A percentile compares a stretch with the other conserved stretches of the same genome.
phyloP scores from a whole-genome alignment of 495 filamentous ascomycete species.

The Oleoguttula mirabilis region DNA sequence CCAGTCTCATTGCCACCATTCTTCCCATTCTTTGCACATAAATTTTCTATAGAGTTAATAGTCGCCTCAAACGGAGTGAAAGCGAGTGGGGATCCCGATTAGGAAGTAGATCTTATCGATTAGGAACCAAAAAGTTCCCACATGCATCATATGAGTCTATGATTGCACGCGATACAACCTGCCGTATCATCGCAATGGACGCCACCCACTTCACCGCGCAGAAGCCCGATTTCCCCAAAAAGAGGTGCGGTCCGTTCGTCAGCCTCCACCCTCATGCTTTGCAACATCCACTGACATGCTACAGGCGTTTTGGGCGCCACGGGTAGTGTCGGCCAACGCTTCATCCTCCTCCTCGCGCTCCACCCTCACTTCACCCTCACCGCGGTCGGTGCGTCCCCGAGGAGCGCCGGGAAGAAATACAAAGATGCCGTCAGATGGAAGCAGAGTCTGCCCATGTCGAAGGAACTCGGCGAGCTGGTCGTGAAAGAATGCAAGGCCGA shows the following conservation, averaged over 20 bases:
- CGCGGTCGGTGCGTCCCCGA: slow-evolving; percentile 31
- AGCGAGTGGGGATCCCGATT: no score
- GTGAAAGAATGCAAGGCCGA: slow-evolving; percentile 31
- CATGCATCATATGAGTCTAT: no score
- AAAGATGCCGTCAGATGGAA: slow-evolving; percentile 36
- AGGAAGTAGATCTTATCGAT: no score
- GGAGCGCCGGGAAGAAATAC: slow-evolving; percentile 35
- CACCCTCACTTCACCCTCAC: slow-evolving; percentile 33
- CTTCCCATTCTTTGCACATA: no score
- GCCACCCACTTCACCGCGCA: slow-evolving; percentile 27
- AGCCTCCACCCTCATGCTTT: background rate
- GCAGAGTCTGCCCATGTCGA: slow-evolving; percentile 32
- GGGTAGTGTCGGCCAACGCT: slow-evolving; percentile 35
- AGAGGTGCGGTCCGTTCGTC: slow-evolving; percentile 31
- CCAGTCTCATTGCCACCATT: no score
- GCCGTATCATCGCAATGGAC: no score
- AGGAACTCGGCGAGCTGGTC: slow-evolving; percentile 30
- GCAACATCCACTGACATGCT: background rate
- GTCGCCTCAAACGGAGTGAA: no score
- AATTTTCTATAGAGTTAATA: no score
- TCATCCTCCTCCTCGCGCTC: slow-evolving; percentile 34
- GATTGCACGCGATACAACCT: no score
- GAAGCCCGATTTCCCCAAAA: slow-evolving; percentile 27
- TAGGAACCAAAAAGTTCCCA: no score
- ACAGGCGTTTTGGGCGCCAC: slow-evolving; percentile 35